These are phyloP conservation scores for Trichoderma breve DNA, from an alignment of 2,329 filamentous ascomycete genomes.

Conservation along the genomic window DNA sequence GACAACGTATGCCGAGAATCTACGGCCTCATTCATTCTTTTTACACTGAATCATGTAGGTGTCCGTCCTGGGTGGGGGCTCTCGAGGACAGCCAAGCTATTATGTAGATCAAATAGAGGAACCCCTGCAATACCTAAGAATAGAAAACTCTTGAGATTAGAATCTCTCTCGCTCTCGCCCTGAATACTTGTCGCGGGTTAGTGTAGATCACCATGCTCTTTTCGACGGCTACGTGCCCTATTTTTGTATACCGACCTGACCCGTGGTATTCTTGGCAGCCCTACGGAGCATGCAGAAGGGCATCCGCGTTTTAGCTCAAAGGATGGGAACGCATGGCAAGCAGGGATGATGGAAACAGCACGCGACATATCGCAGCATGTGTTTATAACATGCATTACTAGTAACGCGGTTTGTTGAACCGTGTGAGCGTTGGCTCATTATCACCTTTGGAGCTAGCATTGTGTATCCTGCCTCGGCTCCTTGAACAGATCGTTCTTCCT, in stretches of 20 bases:
- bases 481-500: background rate
- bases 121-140: background rate
- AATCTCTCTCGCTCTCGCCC: conserved; percentile 3
- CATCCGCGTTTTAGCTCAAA: conserved; percentile 1
- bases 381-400: background rate
- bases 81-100: background rate
- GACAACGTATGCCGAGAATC: background rate
- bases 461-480: background rate
- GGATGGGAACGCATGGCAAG: conserved; percentile 5
- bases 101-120: background rate
- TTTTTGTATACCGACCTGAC: background rate
- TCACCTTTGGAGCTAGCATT: background rate
- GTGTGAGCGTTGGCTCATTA: background rate
- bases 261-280: conserved; percentile 7
- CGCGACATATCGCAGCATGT: background rate
- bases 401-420: background rate
- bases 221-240: background rate
- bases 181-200: conserved; percentile 14
- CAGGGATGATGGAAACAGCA: background rate
- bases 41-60: background rate
- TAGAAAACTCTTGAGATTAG: background rate
- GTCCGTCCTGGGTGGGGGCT: background rate
- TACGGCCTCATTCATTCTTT: background rate
- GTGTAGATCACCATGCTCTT: conserved; percentile 4
- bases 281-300: conserved; percentile 2